Evolutionary conservation across 2,329 filamentous ascomycete genomes (phyloP).

Genomic region (Fonsecaea erecta): DNA sequence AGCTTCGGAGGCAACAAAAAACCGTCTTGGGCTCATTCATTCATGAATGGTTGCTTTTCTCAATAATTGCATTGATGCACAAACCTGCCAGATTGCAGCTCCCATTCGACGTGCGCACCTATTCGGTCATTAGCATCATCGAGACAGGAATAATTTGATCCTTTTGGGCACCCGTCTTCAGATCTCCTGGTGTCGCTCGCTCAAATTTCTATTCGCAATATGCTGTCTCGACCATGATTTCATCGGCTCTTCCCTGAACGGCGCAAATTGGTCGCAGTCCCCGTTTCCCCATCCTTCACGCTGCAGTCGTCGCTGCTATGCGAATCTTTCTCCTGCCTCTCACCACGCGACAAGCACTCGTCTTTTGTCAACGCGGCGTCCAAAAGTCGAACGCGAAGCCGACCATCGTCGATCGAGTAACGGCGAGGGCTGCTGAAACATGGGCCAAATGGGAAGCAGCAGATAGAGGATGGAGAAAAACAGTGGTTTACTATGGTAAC

Average conservation of each 20-base stretch:
- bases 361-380: conserved; percentile 83
- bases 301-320: conserved; percentile 62
- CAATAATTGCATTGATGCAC: background rate
- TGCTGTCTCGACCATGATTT: conserved; percentile 27
- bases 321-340: conserved; percentile 92
- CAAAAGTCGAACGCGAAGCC: conserved; percentile 59
- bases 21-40: background rate
- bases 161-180: background rate
- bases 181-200: background rate
- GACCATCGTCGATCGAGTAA: conserved; percentile 70
- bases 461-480: conserved; percentile 84
- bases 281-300: conserved; percentile 5
- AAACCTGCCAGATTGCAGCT: conserved; percentile 2
- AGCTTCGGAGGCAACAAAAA: background rate
- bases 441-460: conserved; percentile 90
- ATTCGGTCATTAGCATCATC: background rate
- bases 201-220: background rate
- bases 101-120: background rate
- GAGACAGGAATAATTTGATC: background rate
- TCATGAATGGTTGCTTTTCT: background rate
- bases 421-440: conserved; percentile 71
- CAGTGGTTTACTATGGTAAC: conserved; percentile 85
- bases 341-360: conserved; percentile 84
- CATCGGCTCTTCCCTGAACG: conserved; percentile 26
- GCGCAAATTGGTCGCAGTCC: conserved; percentile 9